Base-by-base conservation (phyloP, 225 moss, liverwort and hornwort genomes). In the Thuidium tamariscinum region DNA sequence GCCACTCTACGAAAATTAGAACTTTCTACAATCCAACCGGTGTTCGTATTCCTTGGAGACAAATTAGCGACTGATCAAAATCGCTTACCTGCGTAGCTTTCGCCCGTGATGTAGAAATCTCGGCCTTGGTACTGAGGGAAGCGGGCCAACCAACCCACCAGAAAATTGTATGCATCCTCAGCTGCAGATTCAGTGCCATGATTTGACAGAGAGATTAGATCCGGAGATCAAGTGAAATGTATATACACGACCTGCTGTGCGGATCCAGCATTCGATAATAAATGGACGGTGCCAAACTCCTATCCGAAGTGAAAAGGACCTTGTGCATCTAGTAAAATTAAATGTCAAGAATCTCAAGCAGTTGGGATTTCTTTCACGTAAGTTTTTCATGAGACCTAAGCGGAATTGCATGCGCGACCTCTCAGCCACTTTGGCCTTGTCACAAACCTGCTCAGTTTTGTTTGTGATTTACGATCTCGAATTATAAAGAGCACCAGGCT, bases 21-120 rank as follows among this genome's bases (percentile, higher is more conserved):
- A 22, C 7, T 26, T 26, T 36, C 16, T 37, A 4, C 15, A 36
- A 36, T 25, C 75, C 5, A 3, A 42, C 13, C 34, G 46, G 34
- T 10, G 46, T 34, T n/a, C n/a, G n/a, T n/a, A n/a, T n/a, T 30
- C 19, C 22, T 55, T 21, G 37, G 37, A 37, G 26, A 57, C 16
- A 30, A 55, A 55, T 42, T 55, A 54, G 15, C 23, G 32, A 22
- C 5, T 75, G 21, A 22, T 7, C 20, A 23, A 54, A 76, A 49
- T 54, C 25, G 67, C 56, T 42, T 87, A 84, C 89, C 91, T 78
- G 88, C 93, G 41, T 97, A 97, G 85, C 97, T 97, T 91, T 95
- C 97, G 42, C 97, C 95, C 18, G 95, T 92, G 49, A 95, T 88
- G 94, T 89, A 95, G 77, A 97, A 93, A 59, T 94, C 95, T 37